phyloP scores from a whole-genome alignment of 2,329 filamentous ascomycete genomes.

The Exophiala dermatitidis region DNA sequence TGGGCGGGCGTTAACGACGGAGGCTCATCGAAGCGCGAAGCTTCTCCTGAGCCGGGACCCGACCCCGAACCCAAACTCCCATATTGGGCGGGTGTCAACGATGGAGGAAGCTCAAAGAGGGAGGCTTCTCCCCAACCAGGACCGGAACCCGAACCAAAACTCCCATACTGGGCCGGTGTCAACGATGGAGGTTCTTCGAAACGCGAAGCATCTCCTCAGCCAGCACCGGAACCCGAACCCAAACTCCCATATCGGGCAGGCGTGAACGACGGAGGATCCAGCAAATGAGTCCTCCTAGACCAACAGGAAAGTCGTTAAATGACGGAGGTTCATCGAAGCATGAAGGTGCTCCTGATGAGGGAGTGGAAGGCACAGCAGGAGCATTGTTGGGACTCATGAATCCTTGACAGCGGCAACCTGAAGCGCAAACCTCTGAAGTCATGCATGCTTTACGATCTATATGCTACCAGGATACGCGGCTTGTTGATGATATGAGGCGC shows the following conservation, averaged over 20 bases:
- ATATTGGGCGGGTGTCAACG: background rate
- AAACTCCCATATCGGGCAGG: background rate
- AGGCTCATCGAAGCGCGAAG: background rate
- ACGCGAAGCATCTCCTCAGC: background rate
- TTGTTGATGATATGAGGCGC: too few species aligned
- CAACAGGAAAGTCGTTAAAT: background rate
- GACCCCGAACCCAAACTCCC: background rate
- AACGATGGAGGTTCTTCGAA: background rate
- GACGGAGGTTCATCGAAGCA: too few species aligned
- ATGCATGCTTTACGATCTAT: too few species aligned
- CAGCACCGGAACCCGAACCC: background rate
- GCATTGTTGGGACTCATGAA: too few species aligned
- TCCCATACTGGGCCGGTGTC: background rate
- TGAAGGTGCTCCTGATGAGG: too few species aligned
- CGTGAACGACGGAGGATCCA: background rate
- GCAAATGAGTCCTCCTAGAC: background rate
- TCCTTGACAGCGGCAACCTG: too few species aligned
- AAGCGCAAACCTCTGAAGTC: too few species aligned
- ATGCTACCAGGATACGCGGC: too few species aligned
- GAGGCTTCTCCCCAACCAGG: background rate
- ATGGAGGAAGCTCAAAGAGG: background rate
- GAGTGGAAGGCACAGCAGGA: too few species aligned
- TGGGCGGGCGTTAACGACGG: background rate
- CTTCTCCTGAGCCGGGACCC: too few species aligned
- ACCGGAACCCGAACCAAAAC: background rate